phyloP scores from a whole-genome alignment of 31 red algal species.

The Bonnemaisonia californica region DNA sequence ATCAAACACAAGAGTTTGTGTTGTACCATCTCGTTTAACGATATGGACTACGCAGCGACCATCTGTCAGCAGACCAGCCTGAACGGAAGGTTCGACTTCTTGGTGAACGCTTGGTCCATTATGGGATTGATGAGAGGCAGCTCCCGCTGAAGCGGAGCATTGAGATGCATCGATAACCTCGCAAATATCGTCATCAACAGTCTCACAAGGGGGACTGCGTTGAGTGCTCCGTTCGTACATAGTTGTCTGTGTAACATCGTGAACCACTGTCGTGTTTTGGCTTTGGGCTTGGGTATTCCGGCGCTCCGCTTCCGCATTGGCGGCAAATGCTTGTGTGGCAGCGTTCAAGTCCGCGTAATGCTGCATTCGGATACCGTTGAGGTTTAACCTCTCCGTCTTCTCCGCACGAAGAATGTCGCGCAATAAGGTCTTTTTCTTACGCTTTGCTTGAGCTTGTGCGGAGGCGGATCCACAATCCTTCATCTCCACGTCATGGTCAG shows the following conservation, averaged over 20 bases:
- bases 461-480: neutral
- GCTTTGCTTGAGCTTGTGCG: neutral
- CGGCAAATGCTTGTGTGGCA: neutral
- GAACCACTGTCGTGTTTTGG: neutral
- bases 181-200: neutral
- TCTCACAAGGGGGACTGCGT: neutral
- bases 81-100: neutral
- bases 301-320: neutral
- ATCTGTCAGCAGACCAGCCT: slow-evolving; percentile 29
- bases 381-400: neutral
- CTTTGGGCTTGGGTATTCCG: neutral
- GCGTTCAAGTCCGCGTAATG: neutral
- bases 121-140: neutral
- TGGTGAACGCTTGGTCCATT: neutral
- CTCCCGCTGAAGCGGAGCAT: neutral
- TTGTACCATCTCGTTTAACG: slow-evolving; percentile 28
- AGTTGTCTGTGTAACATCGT: neutral
- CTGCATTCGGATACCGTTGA: neutral
- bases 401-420: neutral
- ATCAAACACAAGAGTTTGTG: slow-evolving; percentile 22
- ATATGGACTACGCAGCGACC: slow-evolving; percentile 44
- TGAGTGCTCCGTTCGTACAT: neutral
- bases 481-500: neutral
- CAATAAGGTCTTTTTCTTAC: neutral
- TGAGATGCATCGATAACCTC: neutral